Base-by-base conservation (phyloP, 306 rosid genomes). In the Prinsepia uniflora region DNA sequence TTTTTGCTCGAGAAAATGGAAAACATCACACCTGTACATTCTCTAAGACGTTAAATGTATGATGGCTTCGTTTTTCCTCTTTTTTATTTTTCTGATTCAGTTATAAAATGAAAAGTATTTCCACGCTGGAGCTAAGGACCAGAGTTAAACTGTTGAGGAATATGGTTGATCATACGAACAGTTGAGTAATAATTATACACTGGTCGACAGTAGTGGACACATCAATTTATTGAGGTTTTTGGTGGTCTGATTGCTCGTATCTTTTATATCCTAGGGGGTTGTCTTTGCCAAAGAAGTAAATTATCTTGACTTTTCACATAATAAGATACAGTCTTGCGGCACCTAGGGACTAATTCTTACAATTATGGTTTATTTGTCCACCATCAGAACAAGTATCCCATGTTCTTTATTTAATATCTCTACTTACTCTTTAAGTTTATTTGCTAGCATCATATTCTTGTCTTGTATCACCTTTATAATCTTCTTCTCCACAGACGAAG, bases 1-100 rank as follows among this genome's bases (percentile, higher is more conserved):
- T 91, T 94, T 86, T 84, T 94, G 72, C 78, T 91, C 18, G 97
- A 94, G 88, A 94, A 94, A 79, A 94, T 94, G 96, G 97, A 94
- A 42, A 94, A 94, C 78, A 94, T 94, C 60, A 81, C 91, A 24
- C 50, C 74, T 61, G 99, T 91, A 86, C 46, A n/a, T 46, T 68
- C 45, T 18, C 47, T 11, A 42, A 53, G 73, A 58, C 72, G 54
- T 75, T 17, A 76, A 9, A 73, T 34, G 34, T 14, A 47, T 55
- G 75, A 19, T 11, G 40, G 1, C 53, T 40, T 22, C 24, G 36
- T 76, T 30, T 2, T 24, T 24, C 30, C 30, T 24, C 30, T 24
- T 24, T 2, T 74, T 24, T 10, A 71, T 52, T 67, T 62, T 40
- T 56, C 34, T 41, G 43, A n/a, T 67, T 65, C 50, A 52, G 14